A percentile compares a stretch with the other conserved stretches of the same genome.
Evolutionary conservation across 345 rosid genomes (phyloP).

Genomic region (Triadica sebifera): DNA sequence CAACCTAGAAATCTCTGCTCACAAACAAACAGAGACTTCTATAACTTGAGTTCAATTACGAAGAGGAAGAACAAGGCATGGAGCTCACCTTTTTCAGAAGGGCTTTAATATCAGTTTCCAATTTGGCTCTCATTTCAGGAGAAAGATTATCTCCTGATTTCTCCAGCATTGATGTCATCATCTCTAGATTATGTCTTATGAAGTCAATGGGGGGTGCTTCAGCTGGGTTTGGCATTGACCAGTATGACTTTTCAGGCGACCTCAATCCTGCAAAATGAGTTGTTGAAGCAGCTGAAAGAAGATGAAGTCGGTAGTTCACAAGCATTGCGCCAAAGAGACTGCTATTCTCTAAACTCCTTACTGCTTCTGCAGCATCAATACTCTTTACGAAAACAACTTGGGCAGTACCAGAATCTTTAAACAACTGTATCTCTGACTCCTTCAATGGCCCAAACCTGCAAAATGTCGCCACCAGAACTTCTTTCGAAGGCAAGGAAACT

Average conservation of each 20-base stretch:
- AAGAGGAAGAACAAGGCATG: constrained; percentile 55
- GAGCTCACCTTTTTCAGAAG: constrained; percentile 73
- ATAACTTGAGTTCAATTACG: constrained; percentile 20
- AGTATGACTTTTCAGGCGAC: constrained; percentile 32
- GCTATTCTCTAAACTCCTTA: constrained; percentile 50
- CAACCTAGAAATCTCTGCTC: constrained; percentile 8
- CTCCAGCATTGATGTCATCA: constrained; percentile 86
- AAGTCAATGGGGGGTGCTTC: constrained; percentile 59
- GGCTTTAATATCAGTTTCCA: constrained; percentile 70
- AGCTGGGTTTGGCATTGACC: constrained; percentile 24
- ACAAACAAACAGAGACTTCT: constrained; percentile 8
- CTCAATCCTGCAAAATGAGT: background rate
- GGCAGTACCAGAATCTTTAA: constrained; percentile 44
- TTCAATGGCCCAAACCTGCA: constrained; percentile 67
- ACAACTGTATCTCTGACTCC: constrained; percentile 48
- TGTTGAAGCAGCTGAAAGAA: constrained; percentile 18
- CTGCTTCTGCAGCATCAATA: constrained; percentile 59
- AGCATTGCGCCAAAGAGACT: constrained; percentile 57
- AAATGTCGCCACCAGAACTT: constrained; percentile 49
- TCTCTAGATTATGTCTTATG: constrained; percentile 77
- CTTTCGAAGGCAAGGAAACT: constrained; percentile 62
- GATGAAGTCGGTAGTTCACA: constrained; percentile 42
- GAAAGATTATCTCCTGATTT: constrained; percentile 75
- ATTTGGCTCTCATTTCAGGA: constrained; percentile 64
- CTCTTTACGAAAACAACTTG: constrained; percentile 54